These are phyloP conservation scores for Hyaloscypha bicolor DNA, from an alignment of 495 filamentous ascomycete species.

Conservation along the genomic window DNA sequence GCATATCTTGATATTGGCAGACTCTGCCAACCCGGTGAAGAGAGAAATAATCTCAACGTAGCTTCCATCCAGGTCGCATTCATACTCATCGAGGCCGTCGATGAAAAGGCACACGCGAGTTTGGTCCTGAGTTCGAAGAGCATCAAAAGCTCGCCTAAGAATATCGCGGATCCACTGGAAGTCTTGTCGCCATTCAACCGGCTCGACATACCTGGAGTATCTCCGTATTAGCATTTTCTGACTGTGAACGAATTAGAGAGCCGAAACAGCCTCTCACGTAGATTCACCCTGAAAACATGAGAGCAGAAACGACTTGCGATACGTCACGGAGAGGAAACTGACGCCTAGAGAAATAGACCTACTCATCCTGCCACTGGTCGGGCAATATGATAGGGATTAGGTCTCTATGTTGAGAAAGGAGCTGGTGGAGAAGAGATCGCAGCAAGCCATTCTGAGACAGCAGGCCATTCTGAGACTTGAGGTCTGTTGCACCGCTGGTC, in stretches of 20 bases:
- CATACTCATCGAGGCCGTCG: background rate
- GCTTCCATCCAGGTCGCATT: background rate
- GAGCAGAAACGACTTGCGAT: no score
- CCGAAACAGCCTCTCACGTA: no score
- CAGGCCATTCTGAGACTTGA: constrained; percentile 27
- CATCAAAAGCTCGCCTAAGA: background rate
- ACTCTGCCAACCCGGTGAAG: background rate
- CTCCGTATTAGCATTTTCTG: no score
- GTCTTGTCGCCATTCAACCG: background rate
- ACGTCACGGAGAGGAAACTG: no score
- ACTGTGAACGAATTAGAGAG: no score
- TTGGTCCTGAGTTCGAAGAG: background rate
- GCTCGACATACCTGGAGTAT: background rate
- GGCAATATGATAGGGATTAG: no score
- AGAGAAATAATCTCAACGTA: background rate
- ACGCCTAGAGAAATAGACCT: no score
- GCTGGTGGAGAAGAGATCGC: constrained; percentile 30
- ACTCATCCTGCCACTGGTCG: no score
- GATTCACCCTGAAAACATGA: no score
- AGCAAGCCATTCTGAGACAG: constrained; percentile 34
- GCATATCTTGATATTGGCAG: background rate
- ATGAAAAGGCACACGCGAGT: background rate
- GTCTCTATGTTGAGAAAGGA: background rate
- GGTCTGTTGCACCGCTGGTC: constrained; percentile 12
- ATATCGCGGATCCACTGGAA: no score